These are phyloP conservation scores for Aspergillus felis DNA, from an alignment of 2,329 filamentous ascomycete genomes.

Conservation along the genomic window DNA sequence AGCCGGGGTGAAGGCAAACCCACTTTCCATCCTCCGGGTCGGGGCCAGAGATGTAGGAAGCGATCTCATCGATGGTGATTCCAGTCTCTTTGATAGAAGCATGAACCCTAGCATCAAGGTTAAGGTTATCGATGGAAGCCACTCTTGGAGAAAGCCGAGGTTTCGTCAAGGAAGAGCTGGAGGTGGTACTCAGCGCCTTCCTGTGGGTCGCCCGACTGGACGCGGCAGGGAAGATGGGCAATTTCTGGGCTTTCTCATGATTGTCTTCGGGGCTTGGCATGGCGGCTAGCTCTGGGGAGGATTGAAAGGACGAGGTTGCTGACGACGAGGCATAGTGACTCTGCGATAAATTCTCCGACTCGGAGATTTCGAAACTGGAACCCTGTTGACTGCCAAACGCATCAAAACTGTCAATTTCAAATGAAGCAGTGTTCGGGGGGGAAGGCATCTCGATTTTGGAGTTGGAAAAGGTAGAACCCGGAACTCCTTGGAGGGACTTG, in stretches of 20 bases:
- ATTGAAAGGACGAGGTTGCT: conserved; percentile 48
- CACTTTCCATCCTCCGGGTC: conserved; percentile 73
- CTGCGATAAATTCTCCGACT: conserved; percentile 31
- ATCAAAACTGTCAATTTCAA: conserved; percentile 44
- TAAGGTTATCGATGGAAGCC: conserved; percentile 46
- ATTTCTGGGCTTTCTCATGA: conserved; percentile 23
- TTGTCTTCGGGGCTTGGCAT: conserved; percentile 28
- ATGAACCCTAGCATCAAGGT: conserved; percentile 54
- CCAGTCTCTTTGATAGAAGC: conserved; percentile 73
- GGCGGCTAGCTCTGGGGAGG: conserved; percentile 52
- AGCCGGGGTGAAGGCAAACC: conserved; percentile 72
- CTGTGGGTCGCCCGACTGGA: conserved; percentile 20
- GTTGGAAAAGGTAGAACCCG: conserved; percentile 29
- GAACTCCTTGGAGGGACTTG: conserved; percentile 45
- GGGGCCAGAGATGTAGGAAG: conserved; percentile 68
- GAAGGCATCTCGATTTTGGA: conserved; percentile 50
- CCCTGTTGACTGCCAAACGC: conserved; percentile 52
- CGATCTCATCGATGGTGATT: conserved; percentile 80
- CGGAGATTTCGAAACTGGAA: conserved; percentile 25
- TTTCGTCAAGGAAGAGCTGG: conserved; percentile 27
- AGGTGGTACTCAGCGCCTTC: conserved; percentile 14
- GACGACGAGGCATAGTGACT: conserved; percentile 39
- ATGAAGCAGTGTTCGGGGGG: conserved; percentile 53
- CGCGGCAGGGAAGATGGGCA: conserved; percentile 28
- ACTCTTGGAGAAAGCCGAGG: conserved; percentile 40